Percentiles rank a stretch among this genome's conserved stretches.
These are phyloP conservation scores for Wallacemonas sp. DNA, from an alignment of 208 protist species.

Conservation along the genomic window DNA sequence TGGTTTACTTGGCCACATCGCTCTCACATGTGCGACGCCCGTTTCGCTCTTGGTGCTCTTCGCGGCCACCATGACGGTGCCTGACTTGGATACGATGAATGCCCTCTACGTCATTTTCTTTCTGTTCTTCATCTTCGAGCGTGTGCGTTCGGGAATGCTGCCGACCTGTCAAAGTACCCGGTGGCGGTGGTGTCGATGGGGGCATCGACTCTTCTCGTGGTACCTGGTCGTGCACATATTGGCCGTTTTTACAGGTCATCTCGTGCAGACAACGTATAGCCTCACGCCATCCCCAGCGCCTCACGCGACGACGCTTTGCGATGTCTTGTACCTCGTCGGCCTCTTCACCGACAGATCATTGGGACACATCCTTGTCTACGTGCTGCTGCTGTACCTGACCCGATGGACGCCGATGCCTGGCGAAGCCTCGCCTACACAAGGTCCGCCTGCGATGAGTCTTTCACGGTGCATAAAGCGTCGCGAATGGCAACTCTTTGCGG, in stretches of 20 bases:
- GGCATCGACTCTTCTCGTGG: background rate
- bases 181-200: background rate
- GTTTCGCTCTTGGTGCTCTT: conserved; percentile 11
- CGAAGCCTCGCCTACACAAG: background rate
- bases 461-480: background rate
- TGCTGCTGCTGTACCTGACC: background rate
- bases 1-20: background rate
- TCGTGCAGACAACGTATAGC: conserved; percentile 5
- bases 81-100: conserved; percentile 21
- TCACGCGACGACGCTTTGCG: background rate
- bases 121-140: conserved; percentile 32
- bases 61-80: conserved; percentile 16
- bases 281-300: too few species aligned
- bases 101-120: conserved; percentile 37
- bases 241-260: background rate
- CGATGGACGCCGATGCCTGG: background rate
- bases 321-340: background rate
- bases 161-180: background rate
- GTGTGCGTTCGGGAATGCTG: background rate
- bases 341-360: background rate
- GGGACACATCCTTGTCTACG: conserved; percentile 4
- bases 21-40: conserved; percentile 4
- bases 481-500: conserved; percentile 1
- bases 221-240: background rate
- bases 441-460: background rate